Evolutionary conservation across 306 rosid species (phyloP).

Genomic region (Cucumis melo): DNA sequence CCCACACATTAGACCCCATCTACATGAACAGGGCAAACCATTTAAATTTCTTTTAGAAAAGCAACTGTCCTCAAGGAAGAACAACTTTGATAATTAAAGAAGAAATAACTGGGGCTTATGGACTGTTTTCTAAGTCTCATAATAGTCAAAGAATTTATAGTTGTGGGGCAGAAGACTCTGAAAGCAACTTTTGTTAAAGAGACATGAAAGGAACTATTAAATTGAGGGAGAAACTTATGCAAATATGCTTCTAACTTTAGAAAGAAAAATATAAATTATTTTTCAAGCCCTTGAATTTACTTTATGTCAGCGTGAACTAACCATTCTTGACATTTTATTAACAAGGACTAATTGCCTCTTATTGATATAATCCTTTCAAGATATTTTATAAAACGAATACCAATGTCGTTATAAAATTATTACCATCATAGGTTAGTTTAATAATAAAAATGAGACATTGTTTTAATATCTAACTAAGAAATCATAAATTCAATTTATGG

Average conservation of each 20-base stretch:
- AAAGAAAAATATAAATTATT: background rate
- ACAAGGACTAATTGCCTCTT: background rate
- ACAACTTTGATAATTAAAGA: background rate
- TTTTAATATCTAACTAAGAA: too few species aligned
- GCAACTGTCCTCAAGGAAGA: background rate
- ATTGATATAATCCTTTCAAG: background rate
- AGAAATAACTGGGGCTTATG: background rate
- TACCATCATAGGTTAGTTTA: background rate
- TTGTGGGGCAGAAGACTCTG: background rate
- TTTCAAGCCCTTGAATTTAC: too few species aligned
- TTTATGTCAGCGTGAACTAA: background rate
- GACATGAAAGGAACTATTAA: background rate
- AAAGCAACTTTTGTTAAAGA: conserved; percentile 1
- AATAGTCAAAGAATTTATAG: background rate
- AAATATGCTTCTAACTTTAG: background rate
- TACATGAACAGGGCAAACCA: background rate
- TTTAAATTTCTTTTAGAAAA: background rate
- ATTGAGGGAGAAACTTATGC: background rate
- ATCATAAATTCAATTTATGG: too few species aligned
- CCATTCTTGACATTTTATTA: background rate
- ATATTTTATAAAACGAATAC: too few species aligned
- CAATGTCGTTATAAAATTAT: background rate
- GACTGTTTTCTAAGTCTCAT: background rate
- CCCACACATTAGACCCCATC: background rate
- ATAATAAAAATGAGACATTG: too few species aligned